phyloP scores from a whole-genome alignment of 140 eudicot species.

The Erigeron philadelphicus region DNA sequence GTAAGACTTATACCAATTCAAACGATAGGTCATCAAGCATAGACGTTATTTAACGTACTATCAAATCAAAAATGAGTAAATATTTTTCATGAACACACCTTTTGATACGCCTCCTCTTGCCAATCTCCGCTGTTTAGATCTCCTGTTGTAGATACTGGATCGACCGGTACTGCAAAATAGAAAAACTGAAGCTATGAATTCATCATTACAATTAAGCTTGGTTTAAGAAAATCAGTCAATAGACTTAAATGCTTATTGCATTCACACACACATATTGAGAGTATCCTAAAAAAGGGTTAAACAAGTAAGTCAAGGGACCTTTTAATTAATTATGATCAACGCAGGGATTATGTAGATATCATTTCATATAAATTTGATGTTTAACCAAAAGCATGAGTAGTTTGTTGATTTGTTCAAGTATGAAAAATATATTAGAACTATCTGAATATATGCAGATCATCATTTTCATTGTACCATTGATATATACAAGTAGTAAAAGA shows the following conservation, averaged over 20 bases:
- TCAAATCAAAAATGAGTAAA: background rate
- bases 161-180: slow-evolving; percentile 45
- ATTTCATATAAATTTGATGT: background rate
- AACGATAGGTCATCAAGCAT: background rate
- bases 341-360: no score
- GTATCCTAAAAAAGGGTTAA: no score
- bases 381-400: background rate
- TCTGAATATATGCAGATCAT: no score
- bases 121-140: slow-evolving; percentile 54
- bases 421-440: background rate
- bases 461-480: background rate
- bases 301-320: no score
- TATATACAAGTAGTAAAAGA: background rate
- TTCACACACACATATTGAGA: no score
- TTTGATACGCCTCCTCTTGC: slow-evolving; percentile 82
- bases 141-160: slow-evolving; percentile 62
- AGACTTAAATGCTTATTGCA: no score
- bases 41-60: background rate
- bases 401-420: background rate
- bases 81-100: slow-evolving; percentile 35
- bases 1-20: background rate
- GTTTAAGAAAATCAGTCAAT: no score
- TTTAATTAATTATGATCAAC: no score
- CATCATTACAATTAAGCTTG: background rate
- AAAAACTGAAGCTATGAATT: background rate